Evolutionary conservation across 495 filamentous ascomycete species (phyloP).

Genomic region (Cairneyella variabilis): DNA sequence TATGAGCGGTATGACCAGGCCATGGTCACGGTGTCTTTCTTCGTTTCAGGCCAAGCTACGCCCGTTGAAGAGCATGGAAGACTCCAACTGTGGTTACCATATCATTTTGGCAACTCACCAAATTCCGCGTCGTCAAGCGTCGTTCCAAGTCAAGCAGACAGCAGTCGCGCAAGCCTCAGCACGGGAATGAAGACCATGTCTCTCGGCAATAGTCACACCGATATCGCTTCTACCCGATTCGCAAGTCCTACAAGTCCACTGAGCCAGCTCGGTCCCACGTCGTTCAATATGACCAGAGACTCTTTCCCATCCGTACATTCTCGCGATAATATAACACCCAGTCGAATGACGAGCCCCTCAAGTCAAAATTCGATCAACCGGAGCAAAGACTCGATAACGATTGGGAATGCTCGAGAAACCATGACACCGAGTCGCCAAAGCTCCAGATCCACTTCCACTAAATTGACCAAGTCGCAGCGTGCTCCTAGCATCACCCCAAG

Average conservation of each 20-base stretch:
- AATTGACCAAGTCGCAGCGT: not conserved
- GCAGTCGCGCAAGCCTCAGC: not conserved
- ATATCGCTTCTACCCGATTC: not conserved
- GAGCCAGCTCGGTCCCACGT: not conserved
- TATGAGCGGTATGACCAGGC: slow-evolving; percentile 12
- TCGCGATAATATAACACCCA: not conserved
- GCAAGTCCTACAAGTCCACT: not conserved
- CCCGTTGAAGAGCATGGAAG: slow-evolving; percentile 12
- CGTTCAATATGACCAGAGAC: not conserved
- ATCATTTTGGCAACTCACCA: slow-evolving; percentile 1
- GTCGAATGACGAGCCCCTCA: not conserved
- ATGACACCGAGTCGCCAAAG: not conserved
- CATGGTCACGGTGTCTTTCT: slow-evolving; percentile 14
- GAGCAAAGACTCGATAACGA: not conserved
- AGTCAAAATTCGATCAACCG: not conserved
- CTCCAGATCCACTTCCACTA: not conserved
- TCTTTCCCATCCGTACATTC: not conserved
- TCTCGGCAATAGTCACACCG: slow-evolving; percentile 1
- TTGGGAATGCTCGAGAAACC: not conserved
- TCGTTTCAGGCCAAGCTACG: slow-evolving; percentile 1
- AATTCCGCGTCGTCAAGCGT: not conserved
- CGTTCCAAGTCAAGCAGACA: not conserved
- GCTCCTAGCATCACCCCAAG: slow-evolving; percentile 1
- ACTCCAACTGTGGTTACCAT: slow-evolving; percentile 12
- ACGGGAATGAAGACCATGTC: not conserved